Evolutionary conservation across 345 rosid species (phyloP).

Genomic region (Arabis hirsuta): DNA sequence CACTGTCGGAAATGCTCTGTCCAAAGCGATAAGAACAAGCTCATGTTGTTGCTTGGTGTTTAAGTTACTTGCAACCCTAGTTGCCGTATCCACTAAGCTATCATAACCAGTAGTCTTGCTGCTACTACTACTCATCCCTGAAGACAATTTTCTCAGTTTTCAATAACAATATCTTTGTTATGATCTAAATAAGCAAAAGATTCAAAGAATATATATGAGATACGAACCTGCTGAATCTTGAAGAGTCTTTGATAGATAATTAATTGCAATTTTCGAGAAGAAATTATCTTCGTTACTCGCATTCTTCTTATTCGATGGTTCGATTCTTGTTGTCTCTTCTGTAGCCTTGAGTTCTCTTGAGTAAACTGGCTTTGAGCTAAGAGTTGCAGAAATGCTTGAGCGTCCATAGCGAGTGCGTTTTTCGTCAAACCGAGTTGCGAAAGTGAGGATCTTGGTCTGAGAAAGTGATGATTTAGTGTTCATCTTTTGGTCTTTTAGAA

Average conservation of each 20-base stretch:
- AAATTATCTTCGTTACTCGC: slow-evolving; percentile 55
- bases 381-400: slow-evolving; percentile 44
- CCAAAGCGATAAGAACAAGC: slow-evolving; percentile 64
- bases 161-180: neutral
- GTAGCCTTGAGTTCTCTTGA: slow-evolving; percentile 22
- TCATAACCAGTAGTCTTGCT: slow-evolving; percentile 58
- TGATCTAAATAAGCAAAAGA: neutral
- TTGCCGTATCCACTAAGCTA: slow-evolving; percentile 70
- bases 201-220: neutral
- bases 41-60: slow-evolving; percentile 54
- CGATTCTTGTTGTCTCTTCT: slow-evolving; percentile 29
- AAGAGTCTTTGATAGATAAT: slow-evolving; percentile 58
- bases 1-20: slow-evolving; percentile 56
- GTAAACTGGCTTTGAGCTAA: slow-evolving; percentile 39
- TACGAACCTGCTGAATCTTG: slow-evolving; percentile 62
- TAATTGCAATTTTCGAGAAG: slow-evolving; percentile 59
- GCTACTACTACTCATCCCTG: slow-evolving; percentile 47
- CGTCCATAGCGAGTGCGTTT: slow-evolving; percentile 16
- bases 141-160: neutral
- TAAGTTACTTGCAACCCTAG: slow-evolving; percentile 53
- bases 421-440: neutral
- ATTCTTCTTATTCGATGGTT: slow-evolving; percentile 29
- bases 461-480: slow-evolving; percentile 37
- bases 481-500: slow-evolving; percentile 32
- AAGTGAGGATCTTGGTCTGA: slow-evolving; percentile 26